These are phyloP conservation scores for Trichoderma harzianum DNA, from an alignment of 2,329 filamentous ascomycete genomes.

Conservation along the genomic window DNA sequence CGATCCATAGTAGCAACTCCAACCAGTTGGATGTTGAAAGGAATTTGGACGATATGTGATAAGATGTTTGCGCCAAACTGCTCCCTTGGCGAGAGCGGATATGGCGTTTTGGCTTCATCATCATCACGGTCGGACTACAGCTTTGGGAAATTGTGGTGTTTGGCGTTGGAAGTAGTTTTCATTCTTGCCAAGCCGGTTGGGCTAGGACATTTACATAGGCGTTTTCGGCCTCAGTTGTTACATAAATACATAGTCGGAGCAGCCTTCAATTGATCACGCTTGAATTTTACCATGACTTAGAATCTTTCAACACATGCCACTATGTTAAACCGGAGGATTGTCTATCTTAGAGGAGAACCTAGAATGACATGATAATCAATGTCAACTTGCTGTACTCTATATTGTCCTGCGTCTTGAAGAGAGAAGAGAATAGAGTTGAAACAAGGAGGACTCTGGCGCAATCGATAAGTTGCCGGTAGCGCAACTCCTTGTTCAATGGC, in stretches of 20 bases:
- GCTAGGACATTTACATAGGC: background rate
- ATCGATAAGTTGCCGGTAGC: constrained; percentile 15
- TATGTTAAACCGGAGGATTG: background rate
- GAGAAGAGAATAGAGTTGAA: background rate
- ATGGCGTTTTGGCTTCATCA: background rate
- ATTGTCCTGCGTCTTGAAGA: background rate
- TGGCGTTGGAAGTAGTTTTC: background rate
- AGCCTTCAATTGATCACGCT: background rate
- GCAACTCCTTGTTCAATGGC: background rate
- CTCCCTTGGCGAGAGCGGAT: background rate
- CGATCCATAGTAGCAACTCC: constrained; percentile 1
- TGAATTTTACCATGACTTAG: background rate
- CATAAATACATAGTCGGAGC: background rate
- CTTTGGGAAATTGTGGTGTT: background rate
- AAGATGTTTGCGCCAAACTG: background rate
- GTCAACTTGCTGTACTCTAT: background rate
- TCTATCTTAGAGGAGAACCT: background rate
- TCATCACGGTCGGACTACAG: background rate
- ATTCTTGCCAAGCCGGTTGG: background rate
- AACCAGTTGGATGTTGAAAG: background rate
- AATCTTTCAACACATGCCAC: background rate
- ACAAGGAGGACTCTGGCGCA: background rate
- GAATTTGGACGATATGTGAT: background rate
- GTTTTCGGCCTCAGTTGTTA: background rate
- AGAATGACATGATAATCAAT: background rate